Percentiles rank a stretch among this genome's conserved stretches.
phyloP scores from a whole-genome alignment of 2,329 filamentous ascomycete genomes.

The Fusarium devonianum region DNA sequence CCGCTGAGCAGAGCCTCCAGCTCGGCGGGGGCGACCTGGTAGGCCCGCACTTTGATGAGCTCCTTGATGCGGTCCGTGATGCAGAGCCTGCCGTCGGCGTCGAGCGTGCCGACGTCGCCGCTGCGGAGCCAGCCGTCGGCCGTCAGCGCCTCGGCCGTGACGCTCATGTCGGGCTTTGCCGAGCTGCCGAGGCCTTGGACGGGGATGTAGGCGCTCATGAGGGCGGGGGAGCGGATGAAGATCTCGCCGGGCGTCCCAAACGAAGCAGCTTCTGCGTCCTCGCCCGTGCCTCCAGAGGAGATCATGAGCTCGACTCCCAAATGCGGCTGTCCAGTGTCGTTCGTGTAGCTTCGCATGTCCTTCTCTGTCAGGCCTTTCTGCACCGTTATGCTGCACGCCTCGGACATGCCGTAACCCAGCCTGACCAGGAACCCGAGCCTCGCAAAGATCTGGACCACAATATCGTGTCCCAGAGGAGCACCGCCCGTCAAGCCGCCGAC shows the following conservation, averaged over 20 bases:
- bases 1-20: slow-evolving; percentile 49
- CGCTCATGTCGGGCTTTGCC: slow-evolving; percentile 46
- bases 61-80: slow-evolving; percentile 79
- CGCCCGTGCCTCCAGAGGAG: slow-evolving; percentile 58
- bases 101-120: slow-evolving; percentile 71
- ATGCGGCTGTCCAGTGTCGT: slow-evolving; percentile 71
- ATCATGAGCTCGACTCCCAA: slow-evolving; percentile 70
- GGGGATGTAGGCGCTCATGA: slow-evolving; percentile 74
- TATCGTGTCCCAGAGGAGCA: slow-evolving; percentile 65
- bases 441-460: slow-evolving; percentile 67
- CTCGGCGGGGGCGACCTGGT: slow-evolving; percentile 66
- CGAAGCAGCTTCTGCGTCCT: slow-evolving; percentile 45
- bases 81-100: slow-evolving; percentile 62
- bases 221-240: slow-evolving; percentile 67
- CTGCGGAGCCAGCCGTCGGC: slow-evolving; percentile 74
- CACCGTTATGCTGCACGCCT: slow-evolving; percentile 70
- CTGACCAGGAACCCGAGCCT: slow-evolving; percentile 57
- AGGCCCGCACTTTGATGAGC: slow-evolving; percentile 67
- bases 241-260: slow-evolving; percentile 67
- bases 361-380: slow-evolving; percentile 62
- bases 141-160: slow-evolving; percentile 49
- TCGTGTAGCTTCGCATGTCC: slow-evolving; percentile 55
- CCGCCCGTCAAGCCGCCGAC: slow-evolving; percentile 65
- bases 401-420: slow-evolving; percentile 80
- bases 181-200: slow-evolving; percentile 52